Percentiles rank a stretch among this genome's conserved stretches.
Conservation (phyloP, 768 basidiomycete genomes). For the Austroboletus festivus region DNA sequence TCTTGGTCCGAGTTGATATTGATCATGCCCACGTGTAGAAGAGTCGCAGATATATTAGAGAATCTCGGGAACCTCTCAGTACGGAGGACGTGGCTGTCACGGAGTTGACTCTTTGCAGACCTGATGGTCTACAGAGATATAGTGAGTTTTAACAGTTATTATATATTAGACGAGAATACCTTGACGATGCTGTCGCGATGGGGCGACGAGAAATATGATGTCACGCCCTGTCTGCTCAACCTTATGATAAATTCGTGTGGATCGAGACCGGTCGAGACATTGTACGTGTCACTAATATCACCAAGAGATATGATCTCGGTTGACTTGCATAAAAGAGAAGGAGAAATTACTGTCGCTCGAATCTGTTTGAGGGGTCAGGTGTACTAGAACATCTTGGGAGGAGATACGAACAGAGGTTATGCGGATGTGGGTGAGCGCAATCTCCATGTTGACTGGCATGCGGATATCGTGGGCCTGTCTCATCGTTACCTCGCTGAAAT, state of each 20-base stretch:
- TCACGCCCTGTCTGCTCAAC: slow-evolving; percentile 64
- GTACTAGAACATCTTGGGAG: neutral
- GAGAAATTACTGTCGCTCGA: slow-evolving; percentile 70
- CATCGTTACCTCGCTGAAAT: slow-evolving; percentile 65
- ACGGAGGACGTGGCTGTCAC: slow-evolving; percentile 47
- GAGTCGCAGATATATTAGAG: slow-evolving; percentile 79
- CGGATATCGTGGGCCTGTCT: slow-evolving; percentile 62
- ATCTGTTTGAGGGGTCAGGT: slow-evolving; percentile 38
- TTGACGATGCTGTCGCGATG: slow-evolving; percentile 71
- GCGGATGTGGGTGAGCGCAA: slow-evolving; percentile 68
- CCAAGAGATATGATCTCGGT: slow-evolving; percentile 77
- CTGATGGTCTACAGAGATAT: slow-evolving; percentile 55
- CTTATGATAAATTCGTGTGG: slow-evolving; percentile 80
- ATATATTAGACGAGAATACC: slow-evolving; percentile 35
- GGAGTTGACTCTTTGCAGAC: slow-evolving; percentile 68
- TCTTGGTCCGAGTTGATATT: slow-evolving; percentile 74
- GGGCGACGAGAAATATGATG: slow-evolving; percentile 72
- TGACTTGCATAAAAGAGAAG: slow-evolving; percentile 66
- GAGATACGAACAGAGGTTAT: slow-evolving; percentile 64
- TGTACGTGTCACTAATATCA: slow-evolving; percentile 86
- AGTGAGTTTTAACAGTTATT: neutral
- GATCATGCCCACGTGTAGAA: slow-evolving; percentile 84
- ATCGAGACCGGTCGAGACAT: slow-evolving; percentile 73
- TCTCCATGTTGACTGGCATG: slow-evolving; percentile 65
- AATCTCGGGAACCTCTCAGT: slow-evolving; percentile 71